Base-by-base conservation (phyloP, 2,329 filamentous ascomycete species). In the Thelonectria discophora region DNA sequence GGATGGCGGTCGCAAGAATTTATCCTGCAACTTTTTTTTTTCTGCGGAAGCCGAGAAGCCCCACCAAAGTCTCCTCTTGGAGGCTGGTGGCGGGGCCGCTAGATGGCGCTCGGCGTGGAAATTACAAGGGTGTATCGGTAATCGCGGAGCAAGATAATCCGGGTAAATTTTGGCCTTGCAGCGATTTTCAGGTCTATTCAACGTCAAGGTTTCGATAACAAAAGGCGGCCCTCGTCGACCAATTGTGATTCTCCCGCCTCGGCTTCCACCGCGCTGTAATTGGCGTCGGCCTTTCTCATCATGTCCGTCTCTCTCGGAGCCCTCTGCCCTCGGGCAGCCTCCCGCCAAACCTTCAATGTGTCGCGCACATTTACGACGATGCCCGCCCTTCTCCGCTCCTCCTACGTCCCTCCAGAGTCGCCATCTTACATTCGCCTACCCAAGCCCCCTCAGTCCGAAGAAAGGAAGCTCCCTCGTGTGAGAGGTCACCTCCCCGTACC, bases 401-500 rank as follows among this genome's bases (percentile, higher is more conserved):
- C 86, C 62, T 80, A 81, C 48, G 91, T 94, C 65, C 90, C 90
- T 17, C 94, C 95, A 50, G 92, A 97, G 75, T 97, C 93, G 37
- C 94, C 95, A 48, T 86, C 86, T 66, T 98, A 91, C 81, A 91
- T 98, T 79, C 88, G 92, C 67, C 82, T 97, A 57, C 94, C 94
- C 49, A 83, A 84, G 68, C 86, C 91, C 50, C 85, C 88, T n/a
- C 93, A 97, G 75, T 87, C 89, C 52, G 83, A 86, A 32, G 81
- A 85, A 68, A 74, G 74, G 13, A 79, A 76, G 63, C 78, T 72
- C 2, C 72, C 77, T 2, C 77, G 78, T 10, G 76, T 93, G 34
- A 93, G 93, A 75, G 95, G 95, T 69, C 87, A 89, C 59, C 85
- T 99, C 0, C 95, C 95, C 9, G 82, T 93, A 0, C 94, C 95